These are phyloP conservation scores for Dothiorella sarmentorum DNA, from an alignment of 2,329 filamentous ascomycete species.

Conservation along the genomic window DNA sequence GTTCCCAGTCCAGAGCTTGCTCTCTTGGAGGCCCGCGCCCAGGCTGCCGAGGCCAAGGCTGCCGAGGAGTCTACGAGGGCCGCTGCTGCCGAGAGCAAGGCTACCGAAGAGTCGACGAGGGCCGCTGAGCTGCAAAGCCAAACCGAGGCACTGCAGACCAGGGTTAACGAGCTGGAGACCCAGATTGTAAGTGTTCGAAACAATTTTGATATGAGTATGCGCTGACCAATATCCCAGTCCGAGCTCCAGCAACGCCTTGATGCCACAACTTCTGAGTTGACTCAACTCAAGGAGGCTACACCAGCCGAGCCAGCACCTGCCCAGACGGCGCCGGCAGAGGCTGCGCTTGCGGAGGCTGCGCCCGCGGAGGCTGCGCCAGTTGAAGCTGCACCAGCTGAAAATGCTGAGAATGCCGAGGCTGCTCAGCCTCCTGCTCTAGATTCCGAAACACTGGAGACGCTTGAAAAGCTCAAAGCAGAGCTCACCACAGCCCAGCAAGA, in stretches of 20 bases:
- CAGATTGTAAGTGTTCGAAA: conserved; percentile 46
- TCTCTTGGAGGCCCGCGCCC: conserved; percentile 34
- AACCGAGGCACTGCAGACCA: conserved; percentile 33
- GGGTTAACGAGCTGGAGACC: conserved; percentile 61
- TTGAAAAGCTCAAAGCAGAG: conserved; percentile 40
- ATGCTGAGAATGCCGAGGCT: conserved; percentile 8
- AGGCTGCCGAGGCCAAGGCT: conserved; percentile 40
- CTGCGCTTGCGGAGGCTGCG: background rate
- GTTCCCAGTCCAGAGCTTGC: conserved; percentile 16
- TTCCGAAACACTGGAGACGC: conserved; percentile 6
- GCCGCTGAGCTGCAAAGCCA: conserved; percentile 44
- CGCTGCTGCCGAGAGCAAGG: conserved; percentile 40
- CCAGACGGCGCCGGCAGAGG: background rate
- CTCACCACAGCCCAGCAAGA: conserved; percentile 45
- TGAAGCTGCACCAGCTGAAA: background rate
- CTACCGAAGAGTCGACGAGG: conserved; percentile 37
- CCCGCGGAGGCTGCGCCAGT: background rate
- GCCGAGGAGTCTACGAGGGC: conserved; percentile 38
- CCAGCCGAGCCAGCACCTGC: background rate
- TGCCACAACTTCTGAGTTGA: conserved; percentile 32
- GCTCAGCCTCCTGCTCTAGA: background rate
- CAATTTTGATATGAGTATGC: background rate
- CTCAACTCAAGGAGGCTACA: conserved; percentile 24
- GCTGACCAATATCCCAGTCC: conserved; percentile 26
- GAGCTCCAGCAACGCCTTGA: conserved; percentile 41